These are phyloP conservation scores for Picochlorum costavermella DNA, from an alignment of 139 green algal species.

Conservation along the genomic window DNA sequence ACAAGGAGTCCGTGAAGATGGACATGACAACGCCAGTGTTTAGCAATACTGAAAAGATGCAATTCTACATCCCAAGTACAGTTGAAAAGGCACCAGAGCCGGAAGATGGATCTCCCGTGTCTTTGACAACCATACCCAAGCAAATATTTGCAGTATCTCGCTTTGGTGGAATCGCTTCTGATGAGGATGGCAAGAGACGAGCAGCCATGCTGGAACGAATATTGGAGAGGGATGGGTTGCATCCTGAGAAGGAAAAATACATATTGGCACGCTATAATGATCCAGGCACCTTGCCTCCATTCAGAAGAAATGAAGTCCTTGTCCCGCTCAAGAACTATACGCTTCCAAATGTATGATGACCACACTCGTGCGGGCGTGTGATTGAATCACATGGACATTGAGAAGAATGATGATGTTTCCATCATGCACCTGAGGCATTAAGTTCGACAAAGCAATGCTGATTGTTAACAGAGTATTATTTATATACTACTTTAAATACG, in stretches of 20 bases:
- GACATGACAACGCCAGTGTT: conserved; percentile 71
- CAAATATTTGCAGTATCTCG: conserved; percentile 24
- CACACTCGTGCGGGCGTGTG: background rate
- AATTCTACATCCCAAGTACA: conserved; percentile 20
- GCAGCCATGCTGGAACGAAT: background rate
- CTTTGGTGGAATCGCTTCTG: conserved; percentile 15
- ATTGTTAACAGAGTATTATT: too few species aligned
- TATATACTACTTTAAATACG: too few species aligned
- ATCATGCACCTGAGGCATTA: too few species aligned
- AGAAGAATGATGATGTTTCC: too few species aligned
- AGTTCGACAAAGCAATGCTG: too few species aligned
- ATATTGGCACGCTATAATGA: conserved; percentile 72
- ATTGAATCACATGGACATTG: background rate
- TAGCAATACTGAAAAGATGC: conserved; percentile 22
- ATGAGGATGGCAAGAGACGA: background rate
- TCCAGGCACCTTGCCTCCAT: conserved; percentile 36
- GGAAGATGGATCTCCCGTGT: background rate
- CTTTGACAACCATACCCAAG: background rate
- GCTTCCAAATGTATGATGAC: background rate
- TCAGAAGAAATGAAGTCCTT: conserved; percentile 72
- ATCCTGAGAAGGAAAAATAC: conserved; percentile 18
- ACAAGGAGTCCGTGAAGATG: conserved; percentile 47
- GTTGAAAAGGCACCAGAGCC: background rate
- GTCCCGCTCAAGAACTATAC: conserved; percentile 45
- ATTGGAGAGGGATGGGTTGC: conserved; percentile 2